phyloP scores from a whole-genome alignment of 305 asterid genomes.

The Lippia alba region DNA sequence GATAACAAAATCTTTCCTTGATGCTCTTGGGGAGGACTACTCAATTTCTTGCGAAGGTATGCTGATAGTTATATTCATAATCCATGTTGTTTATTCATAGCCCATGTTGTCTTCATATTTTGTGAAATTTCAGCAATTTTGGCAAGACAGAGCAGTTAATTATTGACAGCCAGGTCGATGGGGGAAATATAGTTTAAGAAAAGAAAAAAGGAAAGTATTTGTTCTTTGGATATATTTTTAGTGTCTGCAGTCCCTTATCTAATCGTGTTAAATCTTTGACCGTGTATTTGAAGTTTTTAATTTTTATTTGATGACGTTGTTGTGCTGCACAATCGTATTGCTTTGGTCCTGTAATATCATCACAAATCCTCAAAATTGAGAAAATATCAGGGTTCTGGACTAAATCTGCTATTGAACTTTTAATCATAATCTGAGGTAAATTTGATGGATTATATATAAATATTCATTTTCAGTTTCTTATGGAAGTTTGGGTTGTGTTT shows the following conservation, averaged over 20 bases:
- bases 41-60: conserved; percentile 86
- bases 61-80: no score
- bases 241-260: neutral
- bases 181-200: no score
- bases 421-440: neutral
- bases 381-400: neutral
- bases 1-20: conserved; percentile 64
- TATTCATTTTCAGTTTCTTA: neutral
- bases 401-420: neutral
- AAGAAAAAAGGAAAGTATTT: no score
- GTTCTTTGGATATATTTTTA: no score
- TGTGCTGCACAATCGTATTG: neutral
- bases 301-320: no score
- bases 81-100: neutral
- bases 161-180: no score
- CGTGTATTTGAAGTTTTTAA: no score
- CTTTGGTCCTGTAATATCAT: conserved; percentile 5
- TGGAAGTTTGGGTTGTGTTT: conserved; percentile 6
- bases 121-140: conserved; percentile 17
- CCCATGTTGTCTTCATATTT: neutral
- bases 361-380: neutral
- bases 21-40: conserved; percentile 93
- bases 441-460: no score
- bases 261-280: neutral
- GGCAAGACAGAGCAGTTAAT: no score